These are phyloP conservation scores for Puccinia polysora DNA, from an alignment of 1,284 basidiomycete genomes.

Conservation along the genomic window DNA sequence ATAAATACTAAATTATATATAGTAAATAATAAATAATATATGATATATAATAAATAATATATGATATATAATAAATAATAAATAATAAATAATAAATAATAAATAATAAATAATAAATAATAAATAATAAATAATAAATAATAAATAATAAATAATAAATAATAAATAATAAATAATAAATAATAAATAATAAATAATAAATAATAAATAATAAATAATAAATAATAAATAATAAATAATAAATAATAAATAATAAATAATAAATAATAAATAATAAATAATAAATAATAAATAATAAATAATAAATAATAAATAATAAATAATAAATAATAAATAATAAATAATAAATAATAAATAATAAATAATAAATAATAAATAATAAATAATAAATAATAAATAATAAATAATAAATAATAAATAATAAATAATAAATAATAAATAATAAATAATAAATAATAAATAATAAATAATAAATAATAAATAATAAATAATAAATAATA, in stretches of 20 bases:
- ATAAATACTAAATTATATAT: no score
- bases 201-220: background rate
- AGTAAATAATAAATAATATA: no score
- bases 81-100: background rate
- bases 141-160: background rate
- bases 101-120: no score
- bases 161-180: background rate
- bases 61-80: background rate
- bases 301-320: no score
- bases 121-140: background rate
- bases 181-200: background rate
- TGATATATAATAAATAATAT: no score
- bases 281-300: background rate
- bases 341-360: background rate
- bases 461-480: background rate
- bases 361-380: background rate
- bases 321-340: background rate
- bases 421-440: background rate
- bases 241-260: no score
- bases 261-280: background rate
- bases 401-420: background rate
- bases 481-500: background rate
- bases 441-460: no score
- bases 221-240: background rate
- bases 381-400: background rate